Evolutionary conservation across 257 asterid species (phyloP).

Genomic region (Nyctanthes arbortristis): DNA sequence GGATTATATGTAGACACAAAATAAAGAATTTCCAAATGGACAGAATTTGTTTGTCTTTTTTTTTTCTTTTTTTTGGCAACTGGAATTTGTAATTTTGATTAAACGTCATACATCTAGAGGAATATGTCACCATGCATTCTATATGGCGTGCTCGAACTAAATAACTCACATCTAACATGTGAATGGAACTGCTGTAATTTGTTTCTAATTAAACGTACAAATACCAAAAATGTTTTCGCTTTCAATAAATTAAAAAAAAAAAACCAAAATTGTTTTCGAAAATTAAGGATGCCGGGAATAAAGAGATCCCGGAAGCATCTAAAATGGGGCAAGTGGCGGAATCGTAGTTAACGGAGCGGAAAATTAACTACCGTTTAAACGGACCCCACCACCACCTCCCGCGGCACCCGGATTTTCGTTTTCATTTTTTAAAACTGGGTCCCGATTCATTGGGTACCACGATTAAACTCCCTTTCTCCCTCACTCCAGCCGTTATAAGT

Average conservation of each 20-base stretch:
- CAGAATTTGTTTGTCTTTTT: constrained; percentile 6
- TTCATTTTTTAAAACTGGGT: background rate
- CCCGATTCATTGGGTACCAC: constrained; percentile 7
- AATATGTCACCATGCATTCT: too few species aligned
- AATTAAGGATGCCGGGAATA: background rate
- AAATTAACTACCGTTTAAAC: background rate
- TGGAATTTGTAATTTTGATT: too few species aligned
- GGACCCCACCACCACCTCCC: background rate
- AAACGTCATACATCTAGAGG: too few species aligned
- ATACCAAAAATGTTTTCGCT: background rate
- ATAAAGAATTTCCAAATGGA: background rate
- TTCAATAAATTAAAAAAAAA: too few species aligned
- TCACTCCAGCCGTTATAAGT: constrained; percentile 29
- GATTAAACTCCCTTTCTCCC: background rate
- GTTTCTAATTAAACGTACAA: background rate
- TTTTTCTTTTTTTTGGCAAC: too few species aligned
- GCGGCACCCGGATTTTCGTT: background rate
- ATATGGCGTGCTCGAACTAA: too few species aligned
- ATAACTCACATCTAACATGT: too few species aligned
- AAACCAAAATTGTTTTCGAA: background rate
- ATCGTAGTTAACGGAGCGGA: background rate
- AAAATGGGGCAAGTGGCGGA: background rate
- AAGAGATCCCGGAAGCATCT: background rate
- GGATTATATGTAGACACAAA: too few species aligned
- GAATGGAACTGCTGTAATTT: too few species aligned